Evolutionary conservation across 2,329 filamentous ascomycete genomes (phyloP).

Genomic region (Scolecobasidium constrictum): DNA sequence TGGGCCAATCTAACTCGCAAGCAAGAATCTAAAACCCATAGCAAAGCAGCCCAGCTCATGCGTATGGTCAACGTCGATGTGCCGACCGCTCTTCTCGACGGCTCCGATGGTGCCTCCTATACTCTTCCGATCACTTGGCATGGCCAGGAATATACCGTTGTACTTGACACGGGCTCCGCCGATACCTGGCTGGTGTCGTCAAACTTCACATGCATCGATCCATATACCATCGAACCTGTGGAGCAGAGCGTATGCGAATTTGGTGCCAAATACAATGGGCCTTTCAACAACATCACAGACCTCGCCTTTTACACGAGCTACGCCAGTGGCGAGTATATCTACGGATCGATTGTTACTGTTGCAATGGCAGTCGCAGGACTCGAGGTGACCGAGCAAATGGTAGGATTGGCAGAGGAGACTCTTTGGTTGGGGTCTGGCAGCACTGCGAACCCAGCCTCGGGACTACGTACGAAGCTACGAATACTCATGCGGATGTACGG

Average conservation of each 20-base stretch:
- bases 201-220: conserved; percentile 4
- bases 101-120: conserved; percentile 2
- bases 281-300: not conserved
- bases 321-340: conserved; percentile 8
- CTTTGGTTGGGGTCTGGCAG: conserved; percentile 1
- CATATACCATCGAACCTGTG: not conserved
- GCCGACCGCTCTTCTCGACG: not conserved
- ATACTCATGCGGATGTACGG: no score
- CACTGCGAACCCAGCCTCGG: conserved; percentile 2
- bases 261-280: conserved; percentile 6
- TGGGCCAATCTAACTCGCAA: not conserved
- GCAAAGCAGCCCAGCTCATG: not conserved
- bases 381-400: not conserved
- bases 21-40: not conserved
- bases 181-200: conserved; percentile 9
- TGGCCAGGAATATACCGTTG: conserved; percentile 2
- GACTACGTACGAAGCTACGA: no score
- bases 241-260: conserved; percentile 4
- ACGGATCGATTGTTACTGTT: not conserved
- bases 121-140: conserved; percentile 2
- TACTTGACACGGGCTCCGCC: conserved; percentile 10
- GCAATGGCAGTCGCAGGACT: conserved; percentile 2
- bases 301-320: conserved; percentile 8
- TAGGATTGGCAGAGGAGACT: not conserved
- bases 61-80: not conserved